These are phyloP conservation scores for Aspergillus sclerotioniger DNA, from an alignment of 495 filamentous ascomycete genomes.

Conservation along the genomic window DNA sequence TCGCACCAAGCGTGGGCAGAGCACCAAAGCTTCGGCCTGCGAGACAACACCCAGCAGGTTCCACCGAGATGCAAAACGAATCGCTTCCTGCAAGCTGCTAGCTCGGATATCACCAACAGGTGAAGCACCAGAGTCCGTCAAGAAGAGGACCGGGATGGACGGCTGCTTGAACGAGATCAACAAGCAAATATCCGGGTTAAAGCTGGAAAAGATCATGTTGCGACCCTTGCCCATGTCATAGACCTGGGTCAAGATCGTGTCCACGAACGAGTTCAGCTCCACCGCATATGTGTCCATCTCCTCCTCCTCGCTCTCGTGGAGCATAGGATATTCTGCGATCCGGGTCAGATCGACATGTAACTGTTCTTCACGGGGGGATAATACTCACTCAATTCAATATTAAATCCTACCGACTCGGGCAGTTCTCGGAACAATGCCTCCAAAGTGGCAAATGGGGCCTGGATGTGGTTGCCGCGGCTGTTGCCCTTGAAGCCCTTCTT, in stretches of 20 bases:
- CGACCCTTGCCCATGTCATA: conserved; percentile 72
- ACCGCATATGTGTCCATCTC: conserved; percentile 98
- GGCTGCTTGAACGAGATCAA: conserved; percentile 94
- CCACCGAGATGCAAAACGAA: conserved; percentile 92
- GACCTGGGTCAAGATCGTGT: conserved; percentile 84
- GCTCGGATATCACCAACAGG: conserved; percentile 87
- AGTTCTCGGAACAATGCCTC: conserved; percentile 89
- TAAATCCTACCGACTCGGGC: conserved; percentile 81
- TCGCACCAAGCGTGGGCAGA: conserved; percentile 84
- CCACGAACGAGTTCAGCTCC: conserved; percentile 95
- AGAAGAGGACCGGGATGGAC: conserved; percentile 89
- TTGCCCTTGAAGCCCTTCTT: conserved; percentile 94
- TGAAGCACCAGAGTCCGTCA: conserved; percentile 79
- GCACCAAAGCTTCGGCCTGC: conserved; percentile 77
- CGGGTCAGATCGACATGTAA: conserved; percentile 31
- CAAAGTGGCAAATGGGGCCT: conserved; percentile 90
- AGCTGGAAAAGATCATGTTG: conserved; percentile 91
- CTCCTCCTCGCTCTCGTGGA: conserved; percentile 87
- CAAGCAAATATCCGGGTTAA: conserved; percentile 95
- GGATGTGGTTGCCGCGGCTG: conserved; percentile 87
- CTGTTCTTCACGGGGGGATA: conserved; percentile 19
- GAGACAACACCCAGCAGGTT: conserved; percentile 90
- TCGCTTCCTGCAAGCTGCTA: conserved; percentile 87
- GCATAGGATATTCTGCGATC: conserved; percentile 83
- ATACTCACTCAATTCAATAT: conserved; percentile 87